phyloP scores from a whole-genome alignment of 768 basidiomycete genomes.

The Clavulina sp. region DNA sequence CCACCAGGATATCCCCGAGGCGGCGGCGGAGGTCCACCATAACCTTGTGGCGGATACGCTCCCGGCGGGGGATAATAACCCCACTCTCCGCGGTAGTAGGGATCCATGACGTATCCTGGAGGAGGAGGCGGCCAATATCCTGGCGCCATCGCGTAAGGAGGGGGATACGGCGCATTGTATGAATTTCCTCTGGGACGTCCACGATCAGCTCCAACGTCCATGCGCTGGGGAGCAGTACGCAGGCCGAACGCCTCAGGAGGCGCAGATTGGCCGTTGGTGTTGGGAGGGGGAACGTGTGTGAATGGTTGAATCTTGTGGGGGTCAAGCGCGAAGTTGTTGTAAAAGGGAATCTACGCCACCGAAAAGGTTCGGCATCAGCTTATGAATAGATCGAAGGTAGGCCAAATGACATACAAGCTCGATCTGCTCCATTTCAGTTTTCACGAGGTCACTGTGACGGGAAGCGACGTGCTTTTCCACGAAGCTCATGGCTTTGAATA shows the following conservation, averaged over 20 bases:
- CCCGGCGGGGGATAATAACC: constrained; percentile 6
- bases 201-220: neutral
- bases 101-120: neutral
- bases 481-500: constrained; percentile 94
- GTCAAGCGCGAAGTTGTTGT: constrained; percentile 93
- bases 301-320: constrained; percentile 83
- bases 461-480: constrained; percentile 95
- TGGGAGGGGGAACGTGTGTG: constrained; percentile 50
- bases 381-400: neutral
- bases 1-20: constrained; percentile 2
- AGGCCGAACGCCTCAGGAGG: constrained; percentile 79
- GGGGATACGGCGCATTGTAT: constrained; percentile 1
- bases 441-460: constrained; percentile 80
- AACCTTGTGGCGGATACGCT: neutral
- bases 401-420: constrained; percentile 54
- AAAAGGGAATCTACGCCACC: constrained; percentile 52
- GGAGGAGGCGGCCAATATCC: neutral
- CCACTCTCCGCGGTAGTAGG: constrained; percentile 4
- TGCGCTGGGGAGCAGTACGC: constrained; percentile 23
- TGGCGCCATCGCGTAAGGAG: neutral
- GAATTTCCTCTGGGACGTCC: too few species aligned
- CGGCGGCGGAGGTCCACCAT: neutral
- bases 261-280: constrained; percentile 51
- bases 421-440: constrained; percentile 42
- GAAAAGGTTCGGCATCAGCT: constrained; percentile 7